Conservation (phyloP, 495 filamentous ascomycete genomes). For the Astrocystis sublimbata region DNA sequence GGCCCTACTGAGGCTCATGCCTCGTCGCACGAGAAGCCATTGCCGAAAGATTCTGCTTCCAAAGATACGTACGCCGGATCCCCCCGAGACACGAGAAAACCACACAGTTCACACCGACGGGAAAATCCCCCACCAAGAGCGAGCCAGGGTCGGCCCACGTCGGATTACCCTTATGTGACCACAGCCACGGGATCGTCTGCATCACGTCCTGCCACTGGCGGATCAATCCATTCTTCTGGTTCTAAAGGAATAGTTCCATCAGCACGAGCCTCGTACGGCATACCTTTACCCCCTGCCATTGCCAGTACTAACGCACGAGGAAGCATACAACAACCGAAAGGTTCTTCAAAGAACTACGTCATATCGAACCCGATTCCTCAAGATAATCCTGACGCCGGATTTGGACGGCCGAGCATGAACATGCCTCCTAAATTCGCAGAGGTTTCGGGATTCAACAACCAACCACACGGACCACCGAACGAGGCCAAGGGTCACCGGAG, state of each 20-base stretch:
- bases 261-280: constrained; percentile 82
- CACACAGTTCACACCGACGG: constrained; percentile 47
- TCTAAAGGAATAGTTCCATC: constrained; percentile 49
- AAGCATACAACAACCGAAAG: constrained; percentile 79
- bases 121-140: constrained; percentile 51
- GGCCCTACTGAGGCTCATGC: constrained; percentile 47
- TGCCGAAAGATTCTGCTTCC: constrained; percentile 51
- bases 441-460: constrained; percentile 46
- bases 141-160: constrained; percentile 53
- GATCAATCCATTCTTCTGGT: constrained; percentile 70
- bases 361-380: constrained; percentile 72
- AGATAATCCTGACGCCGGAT: constrained; percentile 48
- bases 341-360: constrained; percentile 69
- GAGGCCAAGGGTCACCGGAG: constrained; percentile 76
- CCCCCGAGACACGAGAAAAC: constrained; percentile 43
- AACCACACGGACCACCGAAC: constrained; percentile 20
- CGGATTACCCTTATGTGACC: constrained; percentile 50
- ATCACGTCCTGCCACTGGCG: constrained; percentile 75
- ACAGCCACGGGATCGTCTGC: constrained; percentile 43
- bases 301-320: constrained; percentile 90
- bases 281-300: constrained; percentile 83
- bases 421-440: constrained; percentile 53
- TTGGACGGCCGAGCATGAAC: constrained; percentile 62
- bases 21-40: constrained; percentile 52
- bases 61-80: constrained; percentile 46